Evolutionary conservation across 202 grass and related monocot species (phyloP).

Genomic region (Carex sylvatica): DNA sequence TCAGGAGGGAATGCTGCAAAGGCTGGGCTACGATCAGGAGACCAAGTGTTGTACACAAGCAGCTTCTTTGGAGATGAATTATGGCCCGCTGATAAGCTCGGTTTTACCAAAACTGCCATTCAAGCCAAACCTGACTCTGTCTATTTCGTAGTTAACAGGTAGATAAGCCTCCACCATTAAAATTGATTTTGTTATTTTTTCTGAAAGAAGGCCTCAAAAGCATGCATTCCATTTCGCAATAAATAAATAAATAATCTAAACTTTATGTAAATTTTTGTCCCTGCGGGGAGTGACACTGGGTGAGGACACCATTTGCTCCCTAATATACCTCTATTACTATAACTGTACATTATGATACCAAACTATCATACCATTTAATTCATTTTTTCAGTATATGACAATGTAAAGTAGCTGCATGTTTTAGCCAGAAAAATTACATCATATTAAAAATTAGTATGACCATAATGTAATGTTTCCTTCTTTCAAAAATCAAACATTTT

Average conservation of each 20-base stretch:
- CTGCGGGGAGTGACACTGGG: not conserved
- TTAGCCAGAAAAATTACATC: not conserved
- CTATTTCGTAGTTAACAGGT: conserved; percentile 93
- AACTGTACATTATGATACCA: not conserved
- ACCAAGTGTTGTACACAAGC: conserved; percentile 95
- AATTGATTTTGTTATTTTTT: not conserved
- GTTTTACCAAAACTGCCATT: conserved; percentile 96
- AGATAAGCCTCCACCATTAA: not conserved
- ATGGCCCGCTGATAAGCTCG: conserved; percentile 98
- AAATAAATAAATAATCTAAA: not conserved
- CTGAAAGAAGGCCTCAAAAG: not conserved
- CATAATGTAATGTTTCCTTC: not conserved
- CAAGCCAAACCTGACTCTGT: conserved; percentile 91
- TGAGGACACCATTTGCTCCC: not conserved
- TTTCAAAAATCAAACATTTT: not conserved
- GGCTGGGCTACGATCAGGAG: conserved; percentile 68
- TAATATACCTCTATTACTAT: not conserved
- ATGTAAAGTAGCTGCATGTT: not conserved
- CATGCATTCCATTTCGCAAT: not conserved
- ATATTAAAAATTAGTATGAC: conserved; percentile 16
- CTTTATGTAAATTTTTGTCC: not conserved
- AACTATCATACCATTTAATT: not conserved
- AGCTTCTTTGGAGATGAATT: conserved; percentile 97
- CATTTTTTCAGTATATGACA: not conserved
- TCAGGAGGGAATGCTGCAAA: conserved; percentile 82